Conservation (phyloP, 2,329 filamentous ascomycete species). For the Ambrosiella xylebori region DNA sequence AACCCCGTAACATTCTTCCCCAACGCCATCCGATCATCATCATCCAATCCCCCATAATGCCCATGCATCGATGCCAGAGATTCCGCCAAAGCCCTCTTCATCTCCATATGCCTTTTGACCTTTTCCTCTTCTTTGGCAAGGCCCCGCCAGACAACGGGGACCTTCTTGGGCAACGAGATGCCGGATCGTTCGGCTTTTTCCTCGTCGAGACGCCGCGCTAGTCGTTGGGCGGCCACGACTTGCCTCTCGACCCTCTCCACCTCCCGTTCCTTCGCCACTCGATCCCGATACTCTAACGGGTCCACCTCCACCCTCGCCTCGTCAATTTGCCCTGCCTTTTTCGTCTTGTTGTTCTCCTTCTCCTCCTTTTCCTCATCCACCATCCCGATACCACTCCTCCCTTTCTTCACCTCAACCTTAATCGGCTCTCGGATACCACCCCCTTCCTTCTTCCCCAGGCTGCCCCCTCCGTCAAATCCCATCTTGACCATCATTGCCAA, state of each 20-base stretch:
- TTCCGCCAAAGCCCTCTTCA: conserved; percentile 49
- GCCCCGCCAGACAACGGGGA: conserved; percentile 67
- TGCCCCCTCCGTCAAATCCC: conserved; percentile 60
- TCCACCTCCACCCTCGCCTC: conserved; percentile 28
- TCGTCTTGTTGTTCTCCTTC: conserved; percentile 25
- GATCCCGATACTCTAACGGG: conserved; percentile 55
- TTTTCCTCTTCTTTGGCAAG: conserved; percentile 53
- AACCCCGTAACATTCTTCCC: conserved; percentile 39
- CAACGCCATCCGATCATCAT: conserved; percentile 53
- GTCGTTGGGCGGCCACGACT: conserved; percentile 62
- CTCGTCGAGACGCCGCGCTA: conserved; percentile 59
- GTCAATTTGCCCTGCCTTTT: conserved; percentile 52
- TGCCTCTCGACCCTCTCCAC: conserved; percentile 49
- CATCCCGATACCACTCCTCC: conserved; percentile 66
- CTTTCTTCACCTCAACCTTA: conserved; percentile 57
- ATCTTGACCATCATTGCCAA: conserved; percentile 94
- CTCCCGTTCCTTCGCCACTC: conserved; percentile 54
- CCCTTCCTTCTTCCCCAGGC: conserved; percentile 42
- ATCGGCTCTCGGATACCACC: conserved; percentile 46
- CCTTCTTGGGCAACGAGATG: conserved; percentile 15
- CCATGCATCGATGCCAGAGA: conserved; percentile 29
- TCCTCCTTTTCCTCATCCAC: conserved; percentile 77
- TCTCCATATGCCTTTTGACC: conserved; percentile 47
- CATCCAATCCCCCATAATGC: conserved; percentile 32
- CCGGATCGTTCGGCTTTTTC: conserved; percentile 22